Conservation (phyloP, 495 filamentous ascomycete genomes). For the Viridothelium virens region DNA sequence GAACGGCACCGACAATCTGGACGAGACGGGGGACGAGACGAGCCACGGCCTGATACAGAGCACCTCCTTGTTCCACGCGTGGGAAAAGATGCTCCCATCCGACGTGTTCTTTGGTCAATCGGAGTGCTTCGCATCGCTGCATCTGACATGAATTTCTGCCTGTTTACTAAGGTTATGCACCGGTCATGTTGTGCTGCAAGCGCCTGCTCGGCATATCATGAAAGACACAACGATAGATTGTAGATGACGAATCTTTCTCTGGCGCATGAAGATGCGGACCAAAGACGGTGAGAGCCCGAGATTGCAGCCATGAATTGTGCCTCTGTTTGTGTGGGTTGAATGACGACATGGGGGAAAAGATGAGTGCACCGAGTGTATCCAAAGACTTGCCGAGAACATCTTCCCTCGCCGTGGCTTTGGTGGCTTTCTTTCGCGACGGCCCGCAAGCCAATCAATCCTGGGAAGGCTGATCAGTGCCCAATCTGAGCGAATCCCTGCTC, state of each 20-base stretch:
- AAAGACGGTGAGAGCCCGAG: neutral
- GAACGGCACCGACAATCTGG: neutral
- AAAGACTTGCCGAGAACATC: constrained; percentile 8
- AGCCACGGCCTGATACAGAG: constrained; percentile 7
- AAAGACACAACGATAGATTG: neutral
- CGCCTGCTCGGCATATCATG: neutral
- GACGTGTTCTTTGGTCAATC: neutral
- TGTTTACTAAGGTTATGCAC: neutral
- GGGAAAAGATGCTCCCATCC: neutral
- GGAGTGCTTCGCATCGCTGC: neutral
- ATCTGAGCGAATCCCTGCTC: neutral
- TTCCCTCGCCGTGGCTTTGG: constrained; percentile 4
- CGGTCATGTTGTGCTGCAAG: neutral
- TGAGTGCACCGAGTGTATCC: too few species aligned
- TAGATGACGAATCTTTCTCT: neutral
- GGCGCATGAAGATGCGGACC: neutral
- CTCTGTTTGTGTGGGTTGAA: neutral
- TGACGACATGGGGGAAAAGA: neutral
- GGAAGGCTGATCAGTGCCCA: constrained; percentile 8
- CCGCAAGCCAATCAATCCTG: constrained; percentile 11
- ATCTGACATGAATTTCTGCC: neutral
- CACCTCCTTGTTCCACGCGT: neutral
- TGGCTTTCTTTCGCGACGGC: neutral
- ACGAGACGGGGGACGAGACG: constrained; percentile 2
- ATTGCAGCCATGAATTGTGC: neutral